Evolutionary conservation across 2,329 filamentous ascomycete genomes (phyloP), one percentile per base, ranked within the genome.

Genomic region (Byssoonygena ceratinophila): DNA sequence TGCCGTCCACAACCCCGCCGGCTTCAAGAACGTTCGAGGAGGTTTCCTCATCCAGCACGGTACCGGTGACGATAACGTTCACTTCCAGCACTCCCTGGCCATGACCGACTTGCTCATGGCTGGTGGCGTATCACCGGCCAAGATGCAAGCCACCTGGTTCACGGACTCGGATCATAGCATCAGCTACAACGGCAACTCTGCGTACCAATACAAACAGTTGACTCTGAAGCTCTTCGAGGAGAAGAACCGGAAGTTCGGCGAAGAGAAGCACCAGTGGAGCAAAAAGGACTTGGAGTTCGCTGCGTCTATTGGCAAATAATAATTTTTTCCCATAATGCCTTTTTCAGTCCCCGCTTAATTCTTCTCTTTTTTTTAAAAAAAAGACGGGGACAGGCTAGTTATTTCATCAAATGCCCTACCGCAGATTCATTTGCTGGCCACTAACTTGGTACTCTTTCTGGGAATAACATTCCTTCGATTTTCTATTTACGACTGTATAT

Each of bases 1-100:
- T 0, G 80, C 81, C 0, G 79, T 85, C 1, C 74, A 75, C 54
- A 72, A 79, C 2, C 64, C 73, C 0, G 69, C 70, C 0, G 82
- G 83, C 0, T 86, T 86, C 72, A 78, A 79, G 67, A 76, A 76
- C 49, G 73, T 83, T 7, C 70, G 70, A 0, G 83, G 83, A 2
- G 74, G 76, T 1, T 79, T 84, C 56, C 69, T 80, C 4, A 72
- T 86, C 40, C 75, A 82, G 55, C 83, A 86, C 60, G 83, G 82
- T 0, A 79, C 79, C 0, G 82, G 81, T 0, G 83, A 86, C 57
- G 83, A 85, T 59, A 86, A 86, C 48, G 83, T 85, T 12, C 83
- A 86, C 61, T 85, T 83, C 62, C 82, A 85, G 66, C 79, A 86
- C 56, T 61, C 76, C 0, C 82, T 81, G 0, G 80, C 76, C 0